A percentile compares a stretch with the other conserved stretches of the same genome.
Evolutionary conservation across 805 yeast species (phyloP).

Genomic region (Myxozyma kluyveri): DNA sequence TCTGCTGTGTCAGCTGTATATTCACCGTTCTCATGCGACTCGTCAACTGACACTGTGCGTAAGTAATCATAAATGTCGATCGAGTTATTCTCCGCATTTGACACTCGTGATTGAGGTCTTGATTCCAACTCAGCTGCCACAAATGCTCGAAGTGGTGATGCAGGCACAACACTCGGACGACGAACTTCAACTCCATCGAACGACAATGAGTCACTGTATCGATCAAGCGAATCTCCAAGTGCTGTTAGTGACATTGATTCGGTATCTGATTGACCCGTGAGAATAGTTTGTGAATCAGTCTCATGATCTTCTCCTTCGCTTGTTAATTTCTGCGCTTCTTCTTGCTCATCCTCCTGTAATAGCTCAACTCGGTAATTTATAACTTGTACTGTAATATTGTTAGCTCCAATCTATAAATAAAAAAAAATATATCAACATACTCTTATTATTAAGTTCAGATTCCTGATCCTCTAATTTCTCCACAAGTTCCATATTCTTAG

Average conservation of each 20-base stretch:
- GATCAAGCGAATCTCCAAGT: conserved; percentile 17
- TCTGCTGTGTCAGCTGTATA: background rate
- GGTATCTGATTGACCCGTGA: conserved; percentile 12
- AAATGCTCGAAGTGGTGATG: background rate
- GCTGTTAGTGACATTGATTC: conserved; percentile 17
- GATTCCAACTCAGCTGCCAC: no score
- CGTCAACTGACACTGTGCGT: background rate
- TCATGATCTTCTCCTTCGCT: conserved; percentile 2
- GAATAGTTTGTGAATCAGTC: conserved; percentile 1
- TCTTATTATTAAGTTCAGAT: conserved; percentile 20
- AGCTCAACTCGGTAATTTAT: conserved; percentile 29
- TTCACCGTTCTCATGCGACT: background rate
- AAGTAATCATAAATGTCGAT: background rate
- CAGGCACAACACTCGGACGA: background rate
- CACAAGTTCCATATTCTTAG: conserved; percentile 13
- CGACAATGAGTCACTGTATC: conserved; percentile 10
- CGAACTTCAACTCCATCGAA: background rate
- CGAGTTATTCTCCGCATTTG: background rate
- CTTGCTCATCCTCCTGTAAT: conserved; percentile 25
- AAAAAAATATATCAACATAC: conserved; percentile 5
- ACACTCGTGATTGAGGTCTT: background rate
- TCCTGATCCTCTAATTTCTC: conserved; percentile 26
- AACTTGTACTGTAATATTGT: conserved; percentile 16
- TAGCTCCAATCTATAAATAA: background rate
- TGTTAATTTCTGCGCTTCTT: background rate